phyloP scores from a whole-genome alignment of 345 rosid species.

The Raphanus raphanistrum region DNA sequence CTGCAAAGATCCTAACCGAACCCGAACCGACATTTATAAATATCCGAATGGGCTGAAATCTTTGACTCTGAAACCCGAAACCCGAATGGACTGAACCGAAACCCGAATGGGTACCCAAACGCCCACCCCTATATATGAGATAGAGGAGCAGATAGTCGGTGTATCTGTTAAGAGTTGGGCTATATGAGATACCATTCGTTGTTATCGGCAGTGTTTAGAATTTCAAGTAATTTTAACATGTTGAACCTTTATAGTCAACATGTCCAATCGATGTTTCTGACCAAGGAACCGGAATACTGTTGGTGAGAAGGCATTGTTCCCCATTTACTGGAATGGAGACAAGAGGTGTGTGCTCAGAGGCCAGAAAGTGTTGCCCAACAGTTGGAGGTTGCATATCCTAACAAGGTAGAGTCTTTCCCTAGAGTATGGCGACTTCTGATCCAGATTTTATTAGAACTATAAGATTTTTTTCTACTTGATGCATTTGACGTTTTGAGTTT shows the following conservation, averaged over 20 bases:
- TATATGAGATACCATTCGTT: constrained; percentile 57
- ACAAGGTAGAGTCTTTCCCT: constrained; percentile 52
- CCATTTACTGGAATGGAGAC: constrained; percentile 36
- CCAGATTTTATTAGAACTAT: no score
- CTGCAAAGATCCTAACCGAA: no score
- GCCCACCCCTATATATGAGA: neutral
- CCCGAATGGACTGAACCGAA: no score
- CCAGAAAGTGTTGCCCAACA: constrained; percentile 93
- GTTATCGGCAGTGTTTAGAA: neutral
- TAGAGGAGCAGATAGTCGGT: constrained; percentile 93
- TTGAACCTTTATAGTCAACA: constrained; percentile 1
- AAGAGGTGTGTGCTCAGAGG: neutral
- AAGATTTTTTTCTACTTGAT: neutral
- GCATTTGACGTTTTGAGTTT: no score
- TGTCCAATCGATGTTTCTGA: constrained; percentile 8
- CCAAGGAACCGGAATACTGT: constrained; percentile 28
- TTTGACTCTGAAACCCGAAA: no score
- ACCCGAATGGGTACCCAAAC: no score
- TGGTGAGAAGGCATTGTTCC: constrained; percentile 88
- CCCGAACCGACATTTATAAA: no score
- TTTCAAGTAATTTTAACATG: neutral
- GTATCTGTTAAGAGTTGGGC: constrained; percentile 98
- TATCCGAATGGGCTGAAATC: no score
- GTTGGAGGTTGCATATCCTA: constrained; percentile 77
- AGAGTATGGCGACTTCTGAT: neutral